Evolutionary conservation across 208 protist species (phyloP), one percentile per base, ranked within the genome.

Genomic region (Wallacemonas sp.): DNA sequence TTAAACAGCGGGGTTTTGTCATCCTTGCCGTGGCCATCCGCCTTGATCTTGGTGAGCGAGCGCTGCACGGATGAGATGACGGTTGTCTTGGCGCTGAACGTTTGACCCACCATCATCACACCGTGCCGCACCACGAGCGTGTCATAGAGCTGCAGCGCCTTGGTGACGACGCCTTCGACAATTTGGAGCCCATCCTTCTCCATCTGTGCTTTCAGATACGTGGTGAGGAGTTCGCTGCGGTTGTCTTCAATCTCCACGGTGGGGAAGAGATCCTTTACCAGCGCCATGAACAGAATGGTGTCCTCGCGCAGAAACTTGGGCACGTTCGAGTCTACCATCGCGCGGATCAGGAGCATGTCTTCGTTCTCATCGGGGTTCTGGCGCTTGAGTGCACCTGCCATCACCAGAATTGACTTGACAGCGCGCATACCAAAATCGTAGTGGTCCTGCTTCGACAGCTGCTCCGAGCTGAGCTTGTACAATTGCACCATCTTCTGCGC

Each of bases 341-440:
- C 94, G 34, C 94, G 88, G 66, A 97, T 97, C 15, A 98, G 80
- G n/a, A 98, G 75, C 77, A 97, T 89, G 66, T 98, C 94, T 77
- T 98, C 97, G 60, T 79, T 86, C 49, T 93, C 85, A 59, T 96
- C 79, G 2, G 93, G 88, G 65, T 93, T 81, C 36, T 89, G 80
- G 24, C 93, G 86, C 79, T 98, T 97, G 5, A 96, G 78, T 2
- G 79, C 85, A 41, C 97, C 97, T 4, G 97, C 97, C 80, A 98
- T 94, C 27, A 97, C 88, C 34, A 99, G 79, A 81, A 98, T 97
- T 22, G 95, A 97, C 77, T 98, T 98, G 26, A 99, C 90, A 0
- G 96, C 93, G 61, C 97, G 94, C 88, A 99, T 97, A 72, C 95
- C 96, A 70, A 97, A 99, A 69, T 99, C 97, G 77, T 98, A 98